Percentiles rank a stretch among this genome's conserved stretches.
phyloP scores from a whole-genome alignment of 371 early-diverging fungal genomes.

The Thermomucor indicae-seudaticae region DNA sequence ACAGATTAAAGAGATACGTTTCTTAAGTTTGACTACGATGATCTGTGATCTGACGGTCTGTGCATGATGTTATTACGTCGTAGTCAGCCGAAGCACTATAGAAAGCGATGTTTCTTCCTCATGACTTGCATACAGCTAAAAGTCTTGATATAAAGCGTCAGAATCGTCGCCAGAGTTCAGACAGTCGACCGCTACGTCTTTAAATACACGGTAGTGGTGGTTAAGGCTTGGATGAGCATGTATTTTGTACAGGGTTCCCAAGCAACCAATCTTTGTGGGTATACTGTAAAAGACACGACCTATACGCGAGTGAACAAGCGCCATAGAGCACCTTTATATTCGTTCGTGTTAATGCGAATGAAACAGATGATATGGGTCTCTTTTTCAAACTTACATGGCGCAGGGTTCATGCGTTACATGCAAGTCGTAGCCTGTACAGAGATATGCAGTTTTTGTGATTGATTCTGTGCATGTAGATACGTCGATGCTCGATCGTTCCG shows the following conservation, averaged over 20 bases:
- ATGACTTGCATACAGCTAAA: no score
- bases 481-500: neutral
- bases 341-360: no score
- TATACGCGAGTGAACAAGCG: constrained; percentile 73
- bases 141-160: no score
- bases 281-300: constrained; percentile 68
- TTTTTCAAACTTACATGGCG: constrained; percentile 53
- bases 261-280: constrained; percentile 57
- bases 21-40: no score
- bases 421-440: constrained; percentile 62
- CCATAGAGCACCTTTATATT: constrained; percentile 77
- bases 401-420: constrained; percentile 66
- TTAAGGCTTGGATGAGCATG: constrained; percentile 68
- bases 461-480: neutral
- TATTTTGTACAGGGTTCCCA: constrained; percentile 68
- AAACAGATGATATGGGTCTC: no score
- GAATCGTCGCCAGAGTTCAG: no score
- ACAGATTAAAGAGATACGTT: no score
- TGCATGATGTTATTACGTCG: no score
- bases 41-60: no score
- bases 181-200: constrained; percentile 1
- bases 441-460: constrained; percentile 26
- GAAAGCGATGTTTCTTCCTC: no score
- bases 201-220: constrained; percentile 58
- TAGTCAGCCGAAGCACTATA: no score